Evolutionary conservation across 2,329 filamentous ascomycete species (phyloP), one percentile per base, ranked within the genome.

Genomic region (Venturia aucupariae): DNA sequence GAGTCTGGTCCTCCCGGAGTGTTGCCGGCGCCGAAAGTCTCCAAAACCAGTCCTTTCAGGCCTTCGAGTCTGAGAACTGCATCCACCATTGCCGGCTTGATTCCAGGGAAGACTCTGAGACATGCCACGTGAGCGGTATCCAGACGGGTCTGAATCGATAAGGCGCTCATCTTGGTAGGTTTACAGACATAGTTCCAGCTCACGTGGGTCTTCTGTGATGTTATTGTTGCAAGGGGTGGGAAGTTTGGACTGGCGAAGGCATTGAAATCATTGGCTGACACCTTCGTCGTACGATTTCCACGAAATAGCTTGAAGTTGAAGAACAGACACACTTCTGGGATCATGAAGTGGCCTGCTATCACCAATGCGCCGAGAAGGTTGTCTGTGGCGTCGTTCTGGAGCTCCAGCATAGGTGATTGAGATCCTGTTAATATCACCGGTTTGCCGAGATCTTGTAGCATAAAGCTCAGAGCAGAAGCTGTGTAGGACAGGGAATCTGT

Each of bases 21-120:
- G 76, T 96, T 97, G 65, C 92, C 92, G 73, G 94, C 92, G 66
- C 92, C 92, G 74, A 96, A 96, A 0, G 92, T 96, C 77, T 96
- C 92, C 54, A 97, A 83, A 46, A 97, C 86, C 61, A 96, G 81
- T 1, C 92, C 92, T 60, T 86, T 85, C 17, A 97, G 81, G 59
- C 86, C 86, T n/a, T 90, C 86, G 39, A 92, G 79, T 55, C 83
- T 83, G 66, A 96, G 80, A 19, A 96, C 90, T 1, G 89, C 88
- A 72, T 94, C 90, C 39, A 97, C 83, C 90, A 96, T 95, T 72
- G 92, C 88, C n/a, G 92, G 89, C 74, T 90, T 90, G 77, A 97
- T 95, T 39, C 92, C 92, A 0, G 92, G 92, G 75, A 96, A 96
- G 67, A 96, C 89, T 65, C 92, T 88, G 70, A 96, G 80, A 73